These are phyloP conservation scores for Geotrichum europaeum DNA, from an alignment of 1,139 yeast genomes.

Conservation along the genomic window DNA sequence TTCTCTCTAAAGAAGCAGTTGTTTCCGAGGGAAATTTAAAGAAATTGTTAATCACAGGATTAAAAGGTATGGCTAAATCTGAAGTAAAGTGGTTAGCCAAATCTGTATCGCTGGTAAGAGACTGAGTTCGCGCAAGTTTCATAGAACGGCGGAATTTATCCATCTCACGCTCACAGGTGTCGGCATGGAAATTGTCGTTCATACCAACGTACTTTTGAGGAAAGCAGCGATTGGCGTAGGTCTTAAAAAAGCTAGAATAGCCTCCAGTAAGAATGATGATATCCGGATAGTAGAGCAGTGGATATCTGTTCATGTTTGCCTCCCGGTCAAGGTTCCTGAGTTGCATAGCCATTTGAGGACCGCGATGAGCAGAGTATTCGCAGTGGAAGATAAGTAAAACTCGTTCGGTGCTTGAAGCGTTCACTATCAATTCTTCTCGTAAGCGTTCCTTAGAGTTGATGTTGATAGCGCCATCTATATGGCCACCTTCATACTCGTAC, in stretches of 20 bases:
- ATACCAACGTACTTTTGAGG: slow-evolving; percentile 82
- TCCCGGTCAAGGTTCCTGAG: slow-evolving; percentile 77
- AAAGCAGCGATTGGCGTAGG: slow-evolving; percentile 48
- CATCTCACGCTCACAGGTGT: slow-evolving; percentile 66
- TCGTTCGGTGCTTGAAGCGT: slow-evolving; percentile 29
- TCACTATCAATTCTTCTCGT: slow-evolving; percentile 40
- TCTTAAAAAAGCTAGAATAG: slow-evolving; percentile 67
- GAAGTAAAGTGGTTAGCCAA: neutral
- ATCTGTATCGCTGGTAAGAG: neutral
- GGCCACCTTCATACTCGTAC: slow-evolving; percentile 91
- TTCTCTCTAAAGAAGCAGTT: neutral
- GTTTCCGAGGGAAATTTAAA: neutral
- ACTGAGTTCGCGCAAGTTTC: slow-evolving; percentile 15
- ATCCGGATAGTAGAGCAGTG: slow-evolving; percentile 78
- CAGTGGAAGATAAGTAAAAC: slow-evolving; percentile 78
- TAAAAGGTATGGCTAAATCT: neutral
- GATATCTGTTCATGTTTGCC: slow-evolving; percentile 67
- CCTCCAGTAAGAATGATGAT: slow-evolving; percentile 88
- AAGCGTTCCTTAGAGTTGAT: slow-evolving; percentile 64
- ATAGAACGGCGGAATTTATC: slow-evolving; percentile 50
- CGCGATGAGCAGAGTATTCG: slow-evolving; percentile 87
- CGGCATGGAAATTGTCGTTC: slow-evolving; percentile 67
- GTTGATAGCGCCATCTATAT: slow-evolving; percentile 76
- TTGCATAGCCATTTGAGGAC: slow-evolving; percentile 87
- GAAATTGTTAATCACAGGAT: slow-evolving; percentile 5